These are phyloP conservation scores for Isatis tinctoria DNA, from an alignment of 345 rosid genomes.

Conservation along the genomic window DNA sequence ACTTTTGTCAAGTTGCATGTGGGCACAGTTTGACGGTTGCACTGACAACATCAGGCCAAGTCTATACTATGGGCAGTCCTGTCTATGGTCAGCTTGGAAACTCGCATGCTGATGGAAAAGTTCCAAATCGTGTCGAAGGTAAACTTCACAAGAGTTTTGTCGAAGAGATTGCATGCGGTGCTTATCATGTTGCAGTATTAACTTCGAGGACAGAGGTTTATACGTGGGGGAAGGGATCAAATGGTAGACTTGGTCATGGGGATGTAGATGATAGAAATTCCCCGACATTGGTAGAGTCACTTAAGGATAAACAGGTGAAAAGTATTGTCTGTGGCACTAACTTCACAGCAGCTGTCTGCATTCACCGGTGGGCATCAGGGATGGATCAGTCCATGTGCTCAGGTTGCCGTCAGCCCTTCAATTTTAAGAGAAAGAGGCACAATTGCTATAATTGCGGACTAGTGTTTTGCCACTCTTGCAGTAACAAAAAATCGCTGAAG, in stretches of 20 bases:
- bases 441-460: conserved; percentile 82
- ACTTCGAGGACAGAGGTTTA: conserved; percentile 92
- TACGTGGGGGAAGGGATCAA: conserved; percentile 98
- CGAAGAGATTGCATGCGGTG: conserved; percentile 94
- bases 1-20: conserved; percentile 89
- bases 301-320: conserved; percentile 96
- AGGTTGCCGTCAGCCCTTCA: conserved; percentile 92
- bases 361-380: conserved; percentile 95
- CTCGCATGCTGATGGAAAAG: conserved; percentile 83
- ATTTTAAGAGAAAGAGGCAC: conserved; percentile 73
- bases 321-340: conserved; percentile 88
- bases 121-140: conserved; percentile 82
- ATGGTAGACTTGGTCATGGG: conserved; percentile 96
- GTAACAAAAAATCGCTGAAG: conserved; percentile 79
- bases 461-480: conserved; percentile 92
- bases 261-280: conserved; percentile 78
- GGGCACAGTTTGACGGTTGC: conserved; percentile 95
- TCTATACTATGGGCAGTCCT: conserved; percentile 94
- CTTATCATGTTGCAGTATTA: conserved; percentile 91
- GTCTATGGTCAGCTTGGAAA: conserved; percentile 97
- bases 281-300: conserved; percentile 75
- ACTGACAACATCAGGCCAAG: conserved; percentile 81
- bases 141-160: conserved; percentile 81
- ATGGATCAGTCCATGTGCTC: conserved; percentile 98
- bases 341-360: conserved; percentile 95